Percentiles rank a stretch among this genome's conserved stretches.
Conservation (phyloP, 257 asterid genomes). For the Jacaranda copaia region DNA sequence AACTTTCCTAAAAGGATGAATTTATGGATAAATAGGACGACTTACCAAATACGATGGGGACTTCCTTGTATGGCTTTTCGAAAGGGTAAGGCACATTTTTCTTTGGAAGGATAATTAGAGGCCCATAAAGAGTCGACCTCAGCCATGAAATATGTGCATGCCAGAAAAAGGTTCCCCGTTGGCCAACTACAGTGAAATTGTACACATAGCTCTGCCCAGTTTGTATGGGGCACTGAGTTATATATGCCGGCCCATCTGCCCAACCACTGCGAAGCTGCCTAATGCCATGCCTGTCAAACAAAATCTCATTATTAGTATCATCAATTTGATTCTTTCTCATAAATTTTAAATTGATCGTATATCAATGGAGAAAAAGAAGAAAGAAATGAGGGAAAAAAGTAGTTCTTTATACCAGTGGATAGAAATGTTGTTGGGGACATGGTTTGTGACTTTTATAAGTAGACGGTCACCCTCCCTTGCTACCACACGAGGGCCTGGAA, state of each 20-base stretch:
- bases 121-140: conserved; percentile 35
- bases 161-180: conserved; percentile 38
- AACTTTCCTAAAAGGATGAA: too few relatives aligned
- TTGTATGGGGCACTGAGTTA: conserved; percentile 39
- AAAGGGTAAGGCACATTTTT: conserved; percentile 34
- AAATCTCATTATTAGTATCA: neutral
- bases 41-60: conserved; percentile 36
- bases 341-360: neutral
- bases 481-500: neutral
- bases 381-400: neutral
- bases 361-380: neutral
- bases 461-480: neutral
- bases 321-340: neutral
- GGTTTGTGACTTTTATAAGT: conserved; percentile 1
- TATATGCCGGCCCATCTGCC: conserved; percentile 28
- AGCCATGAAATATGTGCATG: conserved; percentile 42
- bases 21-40: neutral
- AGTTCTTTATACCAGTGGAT: conserved; percentile 3
- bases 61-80: conserved; percentile 35
- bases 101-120: conserved; percentile 36
- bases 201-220: conserved; percentile 36
- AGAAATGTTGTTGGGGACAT: neutral
- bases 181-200: conserved; percentile 35
- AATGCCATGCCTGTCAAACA: conserved; percentile 32
- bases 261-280: conserved; percentile 36